phyloP scores from a whole-genome alignment of 129 eudicot genomes.

The Centaurea solstitialis region DNA sequence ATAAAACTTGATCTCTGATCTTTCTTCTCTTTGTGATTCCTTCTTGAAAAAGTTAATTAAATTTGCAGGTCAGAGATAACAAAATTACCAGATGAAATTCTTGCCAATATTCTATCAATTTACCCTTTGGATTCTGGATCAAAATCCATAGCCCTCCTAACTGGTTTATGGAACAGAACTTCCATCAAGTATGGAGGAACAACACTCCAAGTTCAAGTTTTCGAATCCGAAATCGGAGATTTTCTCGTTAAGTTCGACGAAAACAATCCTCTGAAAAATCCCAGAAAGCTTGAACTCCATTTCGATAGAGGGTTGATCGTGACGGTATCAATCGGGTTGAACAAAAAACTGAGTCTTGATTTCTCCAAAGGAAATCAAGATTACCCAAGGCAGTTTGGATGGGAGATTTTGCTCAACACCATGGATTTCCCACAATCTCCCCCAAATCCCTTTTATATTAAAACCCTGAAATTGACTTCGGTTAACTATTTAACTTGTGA shows the following conservation, averaged over 20 bases:
- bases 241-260: constrained; percentile 7
- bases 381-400: constrained; percentile 27
- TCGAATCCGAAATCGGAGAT: not conserved
- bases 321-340: constrained; percentile 16
- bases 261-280: constrained; percentile 17
- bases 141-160: constrained; percentile 18
- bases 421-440: constrained; percentile 17
- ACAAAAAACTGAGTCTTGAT: constrained; percentile 24
- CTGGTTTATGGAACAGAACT: constrained; percentile 21
- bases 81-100: constrained; percentile 29
- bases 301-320: not conserved
- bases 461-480: constrained; percentile 22
- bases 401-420: constrained; percentile 25
- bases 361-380: constrained; percentile 26
- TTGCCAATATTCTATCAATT: constrained; percentile 21
- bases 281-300: constrained; percentile 18
- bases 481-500: constrained; percentile 16
- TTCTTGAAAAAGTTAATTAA: not conserved
- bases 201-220: constrained; percentile 11
- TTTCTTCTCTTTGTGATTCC: not conserved
- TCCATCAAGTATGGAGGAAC: constrained; percentile 14
- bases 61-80: constrained; percentile 21
- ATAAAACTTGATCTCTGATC: not conserved
- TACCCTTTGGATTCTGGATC: constrained; percentile 35
- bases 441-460: constrained; percentile 8